These are phyloP conservation scores for Cylindrotheca fusiformis DNA, from an alignment of 108 stramenopile species.

Conservation along the genomic window DNA sequence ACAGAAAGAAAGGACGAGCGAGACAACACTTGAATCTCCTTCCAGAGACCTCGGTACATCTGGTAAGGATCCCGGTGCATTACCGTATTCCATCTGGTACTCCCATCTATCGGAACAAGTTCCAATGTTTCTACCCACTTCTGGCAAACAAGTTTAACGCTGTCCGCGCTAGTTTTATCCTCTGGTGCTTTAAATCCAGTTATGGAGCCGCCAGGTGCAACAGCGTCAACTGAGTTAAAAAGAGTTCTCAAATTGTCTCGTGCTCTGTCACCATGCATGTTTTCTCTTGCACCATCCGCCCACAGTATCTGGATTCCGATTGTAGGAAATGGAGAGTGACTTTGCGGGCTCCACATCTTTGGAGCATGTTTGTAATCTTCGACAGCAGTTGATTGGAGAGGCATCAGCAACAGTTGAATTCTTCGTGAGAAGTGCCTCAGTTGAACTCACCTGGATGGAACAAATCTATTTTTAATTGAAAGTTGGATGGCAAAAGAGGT, in stretches of 20 bases:
- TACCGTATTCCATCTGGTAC: constrained; percentile 11
- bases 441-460: too few species aligned
- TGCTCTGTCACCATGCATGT: constrained; percentile 6
- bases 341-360: constrained; percentile 28
- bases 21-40: not conserved
- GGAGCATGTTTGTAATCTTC: constrained; percentile 36
- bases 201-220: not conserved
- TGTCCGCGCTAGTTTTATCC: not conserved
- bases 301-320: constrained; percentile 14
- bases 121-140: constrained; percentile 1
- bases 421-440: too few species aligned
- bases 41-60: constrained; percentile 16
- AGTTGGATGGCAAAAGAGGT: constrained; percentile 14
- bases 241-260: too few species aligned
- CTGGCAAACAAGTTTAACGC: constrained; percentile 8
- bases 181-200: not conserved
- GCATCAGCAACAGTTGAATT: too few species aligned
- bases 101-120: not conserved
- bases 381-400: too few species aligned
- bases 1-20: not conserved
- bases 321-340: constrained; percentile 38
- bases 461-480: constrained; percentile 15
- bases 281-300: not conserved
- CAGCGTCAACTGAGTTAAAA: too few species aligned
- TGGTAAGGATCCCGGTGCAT: constrained; percentile 7